Evolutionary conservation across 495 filamentous ascomycete genomes (phyloP).

Genomic region (Tuber microsphaerosporum): DNA sequence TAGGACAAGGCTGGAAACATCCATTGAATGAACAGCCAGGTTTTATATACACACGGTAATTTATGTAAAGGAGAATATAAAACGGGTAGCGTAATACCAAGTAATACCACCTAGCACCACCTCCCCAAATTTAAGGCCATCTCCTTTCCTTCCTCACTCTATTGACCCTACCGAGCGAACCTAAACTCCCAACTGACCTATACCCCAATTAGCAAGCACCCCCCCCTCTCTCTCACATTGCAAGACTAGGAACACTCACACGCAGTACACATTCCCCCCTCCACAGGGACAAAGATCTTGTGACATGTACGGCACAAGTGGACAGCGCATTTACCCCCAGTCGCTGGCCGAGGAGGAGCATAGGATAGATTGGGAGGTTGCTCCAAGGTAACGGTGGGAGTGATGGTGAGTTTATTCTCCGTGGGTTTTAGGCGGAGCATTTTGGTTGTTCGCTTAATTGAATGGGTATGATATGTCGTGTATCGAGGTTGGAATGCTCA

Average conservation of each 20-base stretch:
- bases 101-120: neutral
- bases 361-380: neutral
- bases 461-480: neutral
- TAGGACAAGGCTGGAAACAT: neutral
- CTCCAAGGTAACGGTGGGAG: neutral
- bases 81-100: neutral
- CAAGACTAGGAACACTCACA: neutral
- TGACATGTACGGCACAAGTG: neutral
- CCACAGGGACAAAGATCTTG: neutral
- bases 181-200: neutral
- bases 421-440: neutral
- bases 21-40: neutral
- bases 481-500: neutral
- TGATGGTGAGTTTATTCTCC: neutral
- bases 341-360: neutral
- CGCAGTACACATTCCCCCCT: neutral
- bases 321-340: neutral
- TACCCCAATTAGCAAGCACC: neutral
- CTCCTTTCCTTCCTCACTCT: neutral
- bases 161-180: neutral
- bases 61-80: neutral
- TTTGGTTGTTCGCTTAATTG: neutral
- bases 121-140: neutral
- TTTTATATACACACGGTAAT: neutral
- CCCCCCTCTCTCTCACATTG: neutral